Conservation (phyloP, 768 basidiomycete genomes). For the Tylopilus felleus region DNA sequence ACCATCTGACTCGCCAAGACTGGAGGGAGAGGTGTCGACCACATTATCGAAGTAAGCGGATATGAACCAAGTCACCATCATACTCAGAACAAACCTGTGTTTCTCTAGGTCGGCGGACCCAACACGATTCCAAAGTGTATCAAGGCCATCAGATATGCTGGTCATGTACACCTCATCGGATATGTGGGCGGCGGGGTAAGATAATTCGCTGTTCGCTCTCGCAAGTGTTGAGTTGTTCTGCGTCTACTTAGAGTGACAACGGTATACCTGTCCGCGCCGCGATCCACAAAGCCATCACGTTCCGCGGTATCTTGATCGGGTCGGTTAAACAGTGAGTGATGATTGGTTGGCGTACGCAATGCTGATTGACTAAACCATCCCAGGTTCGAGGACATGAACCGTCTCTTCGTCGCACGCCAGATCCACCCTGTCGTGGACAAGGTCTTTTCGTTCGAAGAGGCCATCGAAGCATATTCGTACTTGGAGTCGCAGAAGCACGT, state of each 20-base stretch:
- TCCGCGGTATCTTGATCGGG: conserved; percentile 54
- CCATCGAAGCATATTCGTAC: conserved; percentile 49
- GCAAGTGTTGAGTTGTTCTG: background rate
- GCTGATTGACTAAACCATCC: no score
- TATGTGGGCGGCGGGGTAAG: conserved; percentile 42
- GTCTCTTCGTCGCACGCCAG: conserved; percentile 39
- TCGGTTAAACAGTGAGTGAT: conserved; percentile 53
- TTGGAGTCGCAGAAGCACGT: conserved; percentile 54
- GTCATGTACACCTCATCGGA: conserved; percentile 46
- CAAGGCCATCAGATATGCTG: conserved; percentile 23
- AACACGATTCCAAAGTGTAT: conserved; percentile 48
- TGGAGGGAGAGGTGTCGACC: conserved; percentile 31
- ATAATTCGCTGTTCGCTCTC: background rate
- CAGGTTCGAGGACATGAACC: no score
- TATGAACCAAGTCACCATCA: background rate
- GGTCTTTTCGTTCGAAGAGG: conserved; percentile 52
- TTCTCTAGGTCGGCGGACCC: conserved; percentile 48
- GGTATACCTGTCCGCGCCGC: conserved; percentile 34
- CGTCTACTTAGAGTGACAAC: conserved; percentile 5
- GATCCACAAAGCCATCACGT: conserved; percentile 38
- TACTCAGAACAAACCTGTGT: background rate
- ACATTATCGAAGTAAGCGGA: conserved; percentile 29
- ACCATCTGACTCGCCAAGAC: conserved; percentile 22
- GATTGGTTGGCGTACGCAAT: no score
- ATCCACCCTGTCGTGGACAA: conserved; percentile 54